These are phyloP conservation scores for Fomitopsis betulina DNA, from an alignment of 1,284 basidiomycete genomes.

Conservation along the genomic window DNA sequence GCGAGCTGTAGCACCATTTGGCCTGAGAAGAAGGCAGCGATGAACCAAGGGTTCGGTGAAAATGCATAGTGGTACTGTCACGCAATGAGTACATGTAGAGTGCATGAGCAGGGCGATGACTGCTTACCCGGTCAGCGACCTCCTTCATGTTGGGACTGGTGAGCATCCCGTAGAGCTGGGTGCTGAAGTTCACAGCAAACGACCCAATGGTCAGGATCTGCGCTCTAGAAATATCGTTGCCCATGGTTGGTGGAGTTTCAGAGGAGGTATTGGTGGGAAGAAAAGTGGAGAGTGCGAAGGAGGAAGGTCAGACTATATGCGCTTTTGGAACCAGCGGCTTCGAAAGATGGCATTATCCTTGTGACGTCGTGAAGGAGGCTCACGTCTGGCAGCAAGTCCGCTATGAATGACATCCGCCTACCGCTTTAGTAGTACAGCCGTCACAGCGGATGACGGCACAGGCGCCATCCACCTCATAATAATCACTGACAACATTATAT, in stretches of 20 bases:
- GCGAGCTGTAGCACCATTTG: constrained; percentile 27
- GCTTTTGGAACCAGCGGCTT: background rate
- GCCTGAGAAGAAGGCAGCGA: constrained; percentile 31
- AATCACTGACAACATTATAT: too few species aligned
- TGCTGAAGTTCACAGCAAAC: constrained; percentile 27
- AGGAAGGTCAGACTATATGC: background rate
- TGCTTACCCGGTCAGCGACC: constrained; percentile 28
- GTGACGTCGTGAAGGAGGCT: background rate
- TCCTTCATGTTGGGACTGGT: constrained; percentile 32
- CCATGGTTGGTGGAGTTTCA: constrained; percentile 15
- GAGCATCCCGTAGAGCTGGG: constrained; percentile 30
- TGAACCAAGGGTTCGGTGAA: constrained; percentile 31
- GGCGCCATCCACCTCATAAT: background rate
- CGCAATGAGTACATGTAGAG: background rate
- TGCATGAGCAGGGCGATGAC: background rate
- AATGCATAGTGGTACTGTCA: constrained; percentile 32
- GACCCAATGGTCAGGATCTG: constrained; percentile 26
- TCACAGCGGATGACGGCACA: background rate
- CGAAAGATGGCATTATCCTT: background rate
- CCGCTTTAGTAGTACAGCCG: background rate
- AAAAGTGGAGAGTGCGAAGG: background rate
- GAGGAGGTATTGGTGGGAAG: background rate
- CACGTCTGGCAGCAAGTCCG: background rate
- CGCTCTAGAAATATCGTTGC: constrained; percentile 25
- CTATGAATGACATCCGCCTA: background rate